A percentile compares a stretch with the other conserved stretches of the same genome.
phyloP scores from a whole-genome alignment of 306 rosid genomes.

The Casuarina cunninghamiana region DNA sequence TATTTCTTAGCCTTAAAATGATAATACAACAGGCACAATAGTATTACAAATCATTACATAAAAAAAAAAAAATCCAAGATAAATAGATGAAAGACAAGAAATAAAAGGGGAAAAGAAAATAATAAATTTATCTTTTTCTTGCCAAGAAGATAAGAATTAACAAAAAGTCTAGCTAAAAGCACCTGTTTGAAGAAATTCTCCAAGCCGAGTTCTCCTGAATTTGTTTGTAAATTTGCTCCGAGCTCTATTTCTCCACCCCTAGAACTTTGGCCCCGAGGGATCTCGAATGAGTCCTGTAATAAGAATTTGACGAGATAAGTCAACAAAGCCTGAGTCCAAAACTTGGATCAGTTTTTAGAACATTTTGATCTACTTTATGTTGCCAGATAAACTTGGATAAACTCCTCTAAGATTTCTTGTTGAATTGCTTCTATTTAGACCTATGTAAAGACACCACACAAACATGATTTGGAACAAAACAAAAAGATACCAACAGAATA shows the following conservation, averaged over 20 bases:
- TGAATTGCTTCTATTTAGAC: neutral
- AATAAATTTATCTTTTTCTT: constrained; percentile 11
- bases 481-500: neutral
- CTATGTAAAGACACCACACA: neutral
- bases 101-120: constrained; percentile 5
- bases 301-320: constrained; percentile 22
- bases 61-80: constrained; percentile 3
- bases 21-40: neutral
- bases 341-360: neutral
- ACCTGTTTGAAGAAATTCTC: constrained; percentile 86
- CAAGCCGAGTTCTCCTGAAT: constrained; percentile 71
- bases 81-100: constrained; percentile 1
- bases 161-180: neutral
- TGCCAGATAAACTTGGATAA: too few relatives aligned
- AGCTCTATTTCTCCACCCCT: constrained; percentile 73
- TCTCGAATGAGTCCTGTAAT: constrained; percentile 82
- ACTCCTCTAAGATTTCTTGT: too few relatives aligned
- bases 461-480: neutral
- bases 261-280: constrained; percentile 66
- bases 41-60: neutral
- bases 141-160: neutral
- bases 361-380: neutral
- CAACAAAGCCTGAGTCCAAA: neutral
- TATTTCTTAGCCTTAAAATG: constrained; percentile 12
- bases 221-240: constrained; percentile 52